Conservation (phyloP, 108 stramenopile genomes). For the Fragilaria radians region DNA sequence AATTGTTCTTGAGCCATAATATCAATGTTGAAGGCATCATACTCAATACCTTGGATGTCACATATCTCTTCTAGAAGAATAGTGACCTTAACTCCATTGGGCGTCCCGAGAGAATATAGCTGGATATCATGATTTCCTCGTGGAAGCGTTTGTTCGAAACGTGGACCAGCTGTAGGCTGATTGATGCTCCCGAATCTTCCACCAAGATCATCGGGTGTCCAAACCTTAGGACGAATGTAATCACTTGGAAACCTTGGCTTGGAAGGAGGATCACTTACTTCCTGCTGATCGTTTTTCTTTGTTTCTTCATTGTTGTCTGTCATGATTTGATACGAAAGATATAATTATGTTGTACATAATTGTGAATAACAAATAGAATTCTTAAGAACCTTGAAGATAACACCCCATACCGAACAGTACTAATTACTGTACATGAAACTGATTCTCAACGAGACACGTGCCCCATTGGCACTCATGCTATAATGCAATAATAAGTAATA, state of each 20-base stretch:
- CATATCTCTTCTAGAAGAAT: conserved; percentile 75
- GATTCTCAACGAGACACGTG: no score
- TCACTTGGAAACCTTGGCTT: conserved; percentile 1
- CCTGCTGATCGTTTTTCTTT: no score
- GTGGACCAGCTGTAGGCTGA: conserved; percentile 67
- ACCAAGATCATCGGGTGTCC: conserved; percentile 22
- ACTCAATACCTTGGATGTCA: conserved; percentile 36
- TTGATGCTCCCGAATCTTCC: conserved; percentile 32
- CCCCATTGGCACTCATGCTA: no score
- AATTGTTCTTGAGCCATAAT: conserved; percentile 78
- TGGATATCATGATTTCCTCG: conserved; percentile 64
- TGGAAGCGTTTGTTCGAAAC: conserved; percentile 46
- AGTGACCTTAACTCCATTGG: conserved; percentile 85
- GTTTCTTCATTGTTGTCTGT: no score
- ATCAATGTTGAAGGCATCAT: conserved; percentile 63
- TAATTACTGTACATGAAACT: no score
- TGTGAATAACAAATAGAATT: no score
- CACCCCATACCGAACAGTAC: no score
- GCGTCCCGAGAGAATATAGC: conserved; percentile 76
- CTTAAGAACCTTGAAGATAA: no score
- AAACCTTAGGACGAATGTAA: conserved; percentile 40
- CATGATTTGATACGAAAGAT: no score
- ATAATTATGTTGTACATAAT: no score
- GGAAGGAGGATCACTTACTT: no score
- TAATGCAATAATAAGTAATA: no score